Percentiles rank a stretch among this genome's conserved stretches.
These are phyloP conservation scores for Eruca vesicaria DNA, from an alignment of 441 rosid genomes.

Conservation along the genomic window DNA sequence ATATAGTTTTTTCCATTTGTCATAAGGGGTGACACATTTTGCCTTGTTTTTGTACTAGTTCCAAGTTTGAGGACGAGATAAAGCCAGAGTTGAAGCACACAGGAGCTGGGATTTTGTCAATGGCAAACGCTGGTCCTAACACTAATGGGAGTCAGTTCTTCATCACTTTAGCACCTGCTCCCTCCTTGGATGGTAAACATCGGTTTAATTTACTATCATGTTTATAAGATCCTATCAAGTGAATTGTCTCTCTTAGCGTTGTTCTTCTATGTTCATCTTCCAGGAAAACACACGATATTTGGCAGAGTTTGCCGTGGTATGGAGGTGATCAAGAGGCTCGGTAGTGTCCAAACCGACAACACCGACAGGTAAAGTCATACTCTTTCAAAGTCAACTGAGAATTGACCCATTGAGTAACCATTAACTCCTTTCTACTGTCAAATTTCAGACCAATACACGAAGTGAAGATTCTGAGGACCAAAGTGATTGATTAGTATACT, in stretches of 20 bases:
- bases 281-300: constrained; percentile 97
- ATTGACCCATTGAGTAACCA: not conserved
- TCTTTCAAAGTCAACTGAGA: not conserved
- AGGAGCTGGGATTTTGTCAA: constrained; percentile 91
- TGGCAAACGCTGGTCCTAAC: constrained; percentile 98
- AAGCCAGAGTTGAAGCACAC: constrained; percentile 86
- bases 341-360: constrained; percentile 93
- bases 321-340: constrained; percentile 97
- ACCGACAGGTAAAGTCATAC: constrained; percentile 60
- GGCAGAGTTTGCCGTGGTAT: constrained; percentile 89
- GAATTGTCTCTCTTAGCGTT: not conserved
- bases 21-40: not conserved
- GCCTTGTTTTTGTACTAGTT: constrained; percentile 32
- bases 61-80: constrained; percentile 88
- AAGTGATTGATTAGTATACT: constrained; percentile 57
- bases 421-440: not conserved
- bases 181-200: constrained; percentile 75
- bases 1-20: not conserved
- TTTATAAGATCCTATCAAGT: not conserved
- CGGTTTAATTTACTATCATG: not conserved
- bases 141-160: constrained; percentile 96
- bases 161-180: constrained; percentile 80
- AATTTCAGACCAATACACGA: constrained; percentile 83
- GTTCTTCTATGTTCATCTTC: not conserved
- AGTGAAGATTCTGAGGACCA: constrained; percentile 81